Percentiles rank a stretch among this genome's conserved stretches.
These are phyloP conservation scores for Elsinoe arachidis DNA, from an alignment of 2,329 filamentous ascomycete genomes.

Conservation along the genomic window DNA sequence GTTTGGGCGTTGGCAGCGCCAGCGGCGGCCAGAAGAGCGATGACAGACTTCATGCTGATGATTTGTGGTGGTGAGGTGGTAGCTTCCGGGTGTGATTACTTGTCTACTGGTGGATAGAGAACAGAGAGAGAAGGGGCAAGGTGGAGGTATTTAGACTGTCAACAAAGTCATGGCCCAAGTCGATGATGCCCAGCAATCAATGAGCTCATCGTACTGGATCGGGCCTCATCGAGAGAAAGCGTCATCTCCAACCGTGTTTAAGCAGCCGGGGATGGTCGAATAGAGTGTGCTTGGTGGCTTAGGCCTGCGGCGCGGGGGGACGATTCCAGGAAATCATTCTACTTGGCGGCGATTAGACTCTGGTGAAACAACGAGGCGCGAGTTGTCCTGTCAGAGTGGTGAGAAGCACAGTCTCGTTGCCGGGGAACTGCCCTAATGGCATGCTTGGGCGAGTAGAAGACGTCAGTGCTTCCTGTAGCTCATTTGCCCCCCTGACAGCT, in stretches of 20 bases:
- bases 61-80: background rate
- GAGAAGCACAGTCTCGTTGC: slow-evolving; percentile 8
- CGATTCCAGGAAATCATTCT: slow-evolving; percentile 4
- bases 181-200: slow-evolving; percentile 12
- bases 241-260: slow-evolving; percentile 7
- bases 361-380: slow-evolving; percentile 8
- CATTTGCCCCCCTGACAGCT: background rate
- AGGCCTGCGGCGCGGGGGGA: slow-evolving; percentile 2
- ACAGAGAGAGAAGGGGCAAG: background rate
- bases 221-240: slow-evolving; percentile 10
- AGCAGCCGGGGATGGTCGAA: slow-evolving; percentile 2
- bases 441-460: slow-evolving; percentile 1
- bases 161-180: background rate
- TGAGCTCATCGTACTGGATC: slow-evolving; percentile 10
- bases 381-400: background rate
- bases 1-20: slow-evolving; percentile 16
- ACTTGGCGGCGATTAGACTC: slow-evolving; percentile 7
- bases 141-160: background rate
- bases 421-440: slow-evolving; percentile 5
- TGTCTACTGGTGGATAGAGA: background rate
- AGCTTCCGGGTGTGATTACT: background rate
- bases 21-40: slow-evolving; percentile 12
- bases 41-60: slow-evolving; percentile 9
- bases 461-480: slow-evolving; percentile 8
- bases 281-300: slow-evolving; percentile 11